Evolutionary conservation across 2,329 filamentous ascomycete species (phyloP).

Genomic region (Chaetothyriales sp.): DNA sequence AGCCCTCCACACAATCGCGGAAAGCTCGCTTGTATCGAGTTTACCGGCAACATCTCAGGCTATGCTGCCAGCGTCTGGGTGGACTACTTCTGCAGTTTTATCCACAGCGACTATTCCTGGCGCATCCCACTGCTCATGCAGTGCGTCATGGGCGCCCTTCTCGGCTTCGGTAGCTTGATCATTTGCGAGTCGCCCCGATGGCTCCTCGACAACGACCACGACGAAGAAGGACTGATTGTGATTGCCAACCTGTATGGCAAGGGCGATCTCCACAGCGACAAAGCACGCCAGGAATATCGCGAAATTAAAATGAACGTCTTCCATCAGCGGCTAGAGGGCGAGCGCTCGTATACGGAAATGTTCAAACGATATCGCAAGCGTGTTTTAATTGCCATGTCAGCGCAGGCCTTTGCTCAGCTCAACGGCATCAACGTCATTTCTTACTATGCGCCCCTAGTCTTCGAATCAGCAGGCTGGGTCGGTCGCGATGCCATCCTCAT

Average conservation of each 20-base stretch:
- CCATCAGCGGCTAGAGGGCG: slow-evolving; percentile 83
- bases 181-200: slow-evolving; percentile 97
- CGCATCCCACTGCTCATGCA: slow-evolving; percentile 81
- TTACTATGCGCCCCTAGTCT: slow-evolving; percentile 93
- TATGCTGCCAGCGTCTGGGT: slow-evolving; percentile 98
- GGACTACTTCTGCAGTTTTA: slow-evolving; percentile 91
- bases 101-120: slow-evolving; percentile 76
- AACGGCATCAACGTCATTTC: slow-evolving; percentile 99
- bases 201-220: slow-evolving; percentile 93
- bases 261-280: slow-evolving; percentile 84
- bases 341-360: slow-evolving; percentile 85
- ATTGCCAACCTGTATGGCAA: slow-evolving; percentile 95
- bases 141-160: slow-evolving; percentile 79
- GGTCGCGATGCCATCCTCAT: slow-evolving; percentile 86
- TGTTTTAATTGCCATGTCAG: slow-evolving; percentile 97
- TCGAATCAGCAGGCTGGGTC: slow-evolving; percentile 91
- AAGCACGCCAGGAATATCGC: slow-evolving; percentile 88
- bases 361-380: slow-evolving; percentile 83
- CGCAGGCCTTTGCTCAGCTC: slow-evolving; percentile 85
- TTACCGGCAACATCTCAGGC: slow-evolving; percentile 90
- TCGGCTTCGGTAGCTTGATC: slow-evolving; percentile 73
- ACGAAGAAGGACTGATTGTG: slow-evolving; percentile 95
- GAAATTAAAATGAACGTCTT: slow-evolving; percentile 99
- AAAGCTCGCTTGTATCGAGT: slow-evolving; percentile 93
- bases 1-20: slow-evolving; percentile 93